phyloP scores from a whole-genome alignment of 441 rosid genomes.

The Gossypium davidsonii region DNA sequence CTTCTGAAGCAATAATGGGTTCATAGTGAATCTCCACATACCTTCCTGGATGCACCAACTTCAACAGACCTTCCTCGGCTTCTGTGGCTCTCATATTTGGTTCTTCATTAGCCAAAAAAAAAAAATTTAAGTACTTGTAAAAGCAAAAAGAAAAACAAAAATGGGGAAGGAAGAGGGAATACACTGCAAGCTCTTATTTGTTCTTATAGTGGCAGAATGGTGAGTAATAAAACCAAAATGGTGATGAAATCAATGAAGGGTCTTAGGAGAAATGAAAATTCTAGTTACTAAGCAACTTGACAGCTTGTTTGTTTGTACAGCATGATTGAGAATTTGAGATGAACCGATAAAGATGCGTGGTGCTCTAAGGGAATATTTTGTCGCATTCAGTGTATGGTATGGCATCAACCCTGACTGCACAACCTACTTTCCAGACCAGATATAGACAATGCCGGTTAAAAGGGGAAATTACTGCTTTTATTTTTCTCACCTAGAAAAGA shows the following conservation, averaged over 20 bases:
- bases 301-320: not conserved
- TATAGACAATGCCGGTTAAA: not conserved
- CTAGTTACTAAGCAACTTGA: not conserved
- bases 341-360: not conserved
- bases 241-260: constrained; percentile 13
- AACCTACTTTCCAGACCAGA: not conserved
- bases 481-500: not conserved
- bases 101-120: not conserved
- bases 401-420: not conserved
- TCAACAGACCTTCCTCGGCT: constrained; percentile 27
- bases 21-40: constrained; percentile 25
- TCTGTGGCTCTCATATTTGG: constrained; percentile 15
- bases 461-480: not conserved
- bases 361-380: not conserved
- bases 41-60: constrained; percentile 40
- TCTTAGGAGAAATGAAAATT: constrained; percentile 12
- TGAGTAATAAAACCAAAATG: constrained; percentile 16
- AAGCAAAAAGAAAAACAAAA: not conserved
- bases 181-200: not conserved
- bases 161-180: constrained; percentile 16
- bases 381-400: not conserved
- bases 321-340: not conserved
- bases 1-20: constrained; percentile 33
- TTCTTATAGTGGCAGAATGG: constrained; percentile 13
- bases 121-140: not conserved